A percentile compares a stretch with the other conserved stretches of the same genome.
Conservation (phyloP, 2,329 filamentous ascomycete genomes). For the Paecilomyces formosus region DNA sequence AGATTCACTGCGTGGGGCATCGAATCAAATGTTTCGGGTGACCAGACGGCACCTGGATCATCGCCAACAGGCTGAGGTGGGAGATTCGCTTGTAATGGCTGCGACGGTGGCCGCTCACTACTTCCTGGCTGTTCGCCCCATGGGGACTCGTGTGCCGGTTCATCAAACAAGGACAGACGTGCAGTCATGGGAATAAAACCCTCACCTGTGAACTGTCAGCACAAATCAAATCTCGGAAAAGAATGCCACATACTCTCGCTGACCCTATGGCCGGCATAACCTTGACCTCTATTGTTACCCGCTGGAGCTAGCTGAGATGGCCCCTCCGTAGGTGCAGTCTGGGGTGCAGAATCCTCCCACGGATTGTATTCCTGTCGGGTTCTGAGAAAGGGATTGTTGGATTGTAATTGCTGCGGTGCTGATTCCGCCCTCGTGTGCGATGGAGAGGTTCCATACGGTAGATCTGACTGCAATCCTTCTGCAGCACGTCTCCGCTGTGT, state of each 20-base stretch:
- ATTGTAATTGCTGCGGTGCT: slow-evolving; percentile 23
- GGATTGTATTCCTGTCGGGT: slow-evolving; percentile 12
- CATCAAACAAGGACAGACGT: slow-evolving; percentile 28
- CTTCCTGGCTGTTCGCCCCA: slow-evolving; percentile 13
- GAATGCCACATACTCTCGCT: slow-evolving; percentile 22
- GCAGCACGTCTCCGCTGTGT: slow-evolving; percentile 14
- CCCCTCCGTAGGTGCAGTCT: not conserved
- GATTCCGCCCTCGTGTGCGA: slow-evolving; percentile 10
- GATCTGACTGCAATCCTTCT: slow-evolving; percentile 12
- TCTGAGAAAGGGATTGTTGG: slow-evolving; percentile 34
- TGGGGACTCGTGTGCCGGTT: slow-evolving; percentile 16
- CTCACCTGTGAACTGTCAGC: slow-evolving; percentile 18
- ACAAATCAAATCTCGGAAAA: not conserved
- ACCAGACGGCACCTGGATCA: slow-evolving; percentile 1
- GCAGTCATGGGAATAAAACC: slow-evolving; percentile 35
- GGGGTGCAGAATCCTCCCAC: slow-evolving; percentile 5
- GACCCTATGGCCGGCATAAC: slow-evolving; percentile 18
- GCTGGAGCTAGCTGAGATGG: slow-evolving; percentile 12
- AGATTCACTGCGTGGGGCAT: not conserved
- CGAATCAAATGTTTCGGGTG: not conserved
- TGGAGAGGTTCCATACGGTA: slow-evolving; percentile 8
- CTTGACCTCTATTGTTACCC: slow-evolving; percentile 11
- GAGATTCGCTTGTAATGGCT: not conserved
- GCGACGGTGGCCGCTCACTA: not conserved
- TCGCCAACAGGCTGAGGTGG: slow-evolving; percentile 2